Conservation (phyloP, 495 filamentous ascomycete genomes). For the Aspergillus olivimuriae region DNA sequence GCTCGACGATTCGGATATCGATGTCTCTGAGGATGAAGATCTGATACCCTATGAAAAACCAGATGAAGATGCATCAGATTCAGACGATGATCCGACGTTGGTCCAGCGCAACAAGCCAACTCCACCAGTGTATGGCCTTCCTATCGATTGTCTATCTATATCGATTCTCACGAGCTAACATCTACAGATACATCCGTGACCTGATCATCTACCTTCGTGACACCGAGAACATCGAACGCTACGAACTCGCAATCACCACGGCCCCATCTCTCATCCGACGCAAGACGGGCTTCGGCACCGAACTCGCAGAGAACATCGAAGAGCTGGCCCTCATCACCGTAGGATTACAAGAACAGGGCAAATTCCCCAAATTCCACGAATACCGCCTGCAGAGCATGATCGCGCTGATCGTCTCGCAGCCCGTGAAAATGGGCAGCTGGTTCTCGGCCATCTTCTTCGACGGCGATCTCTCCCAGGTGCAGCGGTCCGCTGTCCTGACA, state of each 20-base stretch:
- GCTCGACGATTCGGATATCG: constrained; percentile 40
- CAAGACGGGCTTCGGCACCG: constrained; percentile 81
- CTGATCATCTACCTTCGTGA: constrained; percentile 73
- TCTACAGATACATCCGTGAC: constrained; percentile 71
- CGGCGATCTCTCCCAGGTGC: constrained; percentile 81
- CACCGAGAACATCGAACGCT: constrained; percentile 74
- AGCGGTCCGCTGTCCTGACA: constrained; percentile 74
- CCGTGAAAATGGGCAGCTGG: constrained; percentile 72
- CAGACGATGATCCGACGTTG: constrained; percentile 84
- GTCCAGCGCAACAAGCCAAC: constrained; percentile 75
- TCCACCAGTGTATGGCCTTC: constrained; percentile 77
- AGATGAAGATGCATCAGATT: constrained; percentile 86
- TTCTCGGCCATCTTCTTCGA: constrained; percentile 81
- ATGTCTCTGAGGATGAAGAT: constrained; percentile 52
- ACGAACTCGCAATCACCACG: constrained; percentile 70
- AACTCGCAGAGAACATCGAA: constrained; percentile 76
- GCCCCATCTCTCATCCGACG: constrained; percentile 77
- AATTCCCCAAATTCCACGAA: constrained; percentile 56
- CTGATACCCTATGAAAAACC: constrained; percentile 81
- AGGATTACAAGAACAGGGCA: constrained; percentile 70
- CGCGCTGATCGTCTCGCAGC: constrained; percentile 69
- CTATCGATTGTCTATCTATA: too few species aligned
- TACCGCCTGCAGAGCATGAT: constrained; percentile 78
- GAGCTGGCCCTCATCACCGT: constrained; percentile 71
- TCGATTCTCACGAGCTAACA: background rate